Percentiles rank a stretch among this genome's conserved stretches.
Conservation (phyloP, 495 filamentous ascomycete species). For the Jackrogersella multiformis region DNA sequence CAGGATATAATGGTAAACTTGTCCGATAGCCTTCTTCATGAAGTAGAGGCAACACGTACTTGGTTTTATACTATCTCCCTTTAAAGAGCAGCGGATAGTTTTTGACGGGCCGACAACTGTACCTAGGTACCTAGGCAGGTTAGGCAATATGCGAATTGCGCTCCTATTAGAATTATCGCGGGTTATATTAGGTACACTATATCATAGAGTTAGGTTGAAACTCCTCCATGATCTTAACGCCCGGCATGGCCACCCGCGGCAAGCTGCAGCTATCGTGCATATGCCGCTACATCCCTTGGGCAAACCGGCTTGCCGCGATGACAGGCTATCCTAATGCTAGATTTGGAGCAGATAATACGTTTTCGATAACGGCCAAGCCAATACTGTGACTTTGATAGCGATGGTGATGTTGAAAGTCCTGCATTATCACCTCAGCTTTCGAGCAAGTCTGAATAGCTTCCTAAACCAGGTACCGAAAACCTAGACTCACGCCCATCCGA, state of each 20-base stretch:
- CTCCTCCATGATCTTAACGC: conserved; percentile 8
- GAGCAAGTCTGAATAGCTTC: conserved; percentile 20
- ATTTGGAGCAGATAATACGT: background rate
- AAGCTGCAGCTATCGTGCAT: conserved; percentile 31
- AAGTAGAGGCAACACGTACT: background rate
- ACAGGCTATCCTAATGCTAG: conserved; percentile 19
- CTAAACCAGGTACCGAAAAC: conserved; percentile 24
- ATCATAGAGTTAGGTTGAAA: background rate
- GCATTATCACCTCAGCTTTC: conserved; percentile 9
- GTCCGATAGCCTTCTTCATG: background rate
- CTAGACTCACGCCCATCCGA: conserved; percentile 21
- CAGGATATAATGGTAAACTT: background rate
- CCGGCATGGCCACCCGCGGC: conserved; percentile 20
- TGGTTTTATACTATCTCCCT: background rate
- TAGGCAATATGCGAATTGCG: background rate
- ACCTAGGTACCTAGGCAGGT: too few species aligned
- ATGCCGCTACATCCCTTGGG: background rate
- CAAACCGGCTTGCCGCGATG: conserved; percentile 7
- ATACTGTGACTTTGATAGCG: conserved; percentile 10
- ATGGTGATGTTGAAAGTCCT: background rate
- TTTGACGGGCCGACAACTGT: background rate
- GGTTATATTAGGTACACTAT: background rate
- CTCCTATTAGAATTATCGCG: background rate
- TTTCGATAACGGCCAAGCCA: conserved; percentile 7
- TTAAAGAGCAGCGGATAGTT: background rate